phyloP scores from a whole-genome alignment of 345 rosid species.

The Citrus trifoliata region DNA sequence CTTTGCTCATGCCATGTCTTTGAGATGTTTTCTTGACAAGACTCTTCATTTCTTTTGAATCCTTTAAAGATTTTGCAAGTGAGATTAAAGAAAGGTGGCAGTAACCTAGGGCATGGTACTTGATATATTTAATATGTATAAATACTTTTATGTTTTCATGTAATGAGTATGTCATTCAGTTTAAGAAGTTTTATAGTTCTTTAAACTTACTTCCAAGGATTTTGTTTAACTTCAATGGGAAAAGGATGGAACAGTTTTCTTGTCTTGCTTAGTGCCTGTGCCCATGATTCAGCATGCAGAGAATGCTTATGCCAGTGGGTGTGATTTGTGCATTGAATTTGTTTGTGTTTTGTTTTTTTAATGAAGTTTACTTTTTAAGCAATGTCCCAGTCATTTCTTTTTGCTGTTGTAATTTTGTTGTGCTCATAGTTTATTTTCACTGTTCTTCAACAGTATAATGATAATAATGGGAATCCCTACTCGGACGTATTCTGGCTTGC shows the following conservation, averaged over 20 bases:
- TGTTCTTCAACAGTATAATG: slow-evolving; percentile 71
- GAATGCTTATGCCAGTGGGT: neutral
- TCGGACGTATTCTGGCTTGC: slow-evolving; percentile 98
- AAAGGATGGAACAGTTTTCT: neutral
- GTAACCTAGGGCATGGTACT: too few species aligned
- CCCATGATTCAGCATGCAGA: neutral
- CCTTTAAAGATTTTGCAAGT: neutral
- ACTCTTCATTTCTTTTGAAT: neutral
- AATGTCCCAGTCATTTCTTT: neutral
- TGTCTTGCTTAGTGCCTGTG: neutral
- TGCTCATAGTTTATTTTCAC: neutral
- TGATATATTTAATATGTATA: neutral
- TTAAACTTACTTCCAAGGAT: neutral
- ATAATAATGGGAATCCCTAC: slow-evolving; percentile 86
- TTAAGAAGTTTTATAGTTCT: neutral
- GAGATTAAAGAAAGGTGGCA: neutral
- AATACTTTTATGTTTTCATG: neutral
- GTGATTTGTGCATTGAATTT: slow-evolving; percentile 1
- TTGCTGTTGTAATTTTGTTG: slow-evolving; percentile 10
- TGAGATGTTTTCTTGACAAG: neutral
- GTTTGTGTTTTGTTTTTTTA: neutral
- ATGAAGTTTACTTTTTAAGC: neutral
- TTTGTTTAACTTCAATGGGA: neutral
- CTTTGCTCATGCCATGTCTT: neutral
- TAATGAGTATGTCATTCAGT: neutral